Evolutionary conservation across 2,329 filamentous ascomycete species (phyloP).

Genomic region (Trichophyton benhamiae): DNA sequence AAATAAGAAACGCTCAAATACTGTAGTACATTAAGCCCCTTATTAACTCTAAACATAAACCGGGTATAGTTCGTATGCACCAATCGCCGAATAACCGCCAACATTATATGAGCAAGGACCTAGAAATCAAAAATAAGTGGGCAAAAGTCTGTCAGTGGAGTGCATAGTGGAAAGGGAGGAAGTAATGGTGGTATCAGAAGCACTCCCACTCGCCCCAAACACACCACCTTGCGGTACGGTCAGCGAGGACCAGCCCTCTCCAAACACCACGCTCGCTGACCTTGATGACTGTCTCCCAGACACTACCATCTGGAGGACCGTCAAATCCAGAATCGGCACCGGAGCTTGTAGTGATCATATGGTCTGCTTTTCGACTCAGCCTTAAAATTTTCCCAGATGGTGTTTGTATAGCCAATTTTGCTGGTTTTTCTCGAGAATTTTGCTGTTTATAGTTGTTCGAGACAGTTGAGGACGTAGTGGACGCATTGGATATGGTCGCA

Average conservation of each 20-base stretch:
- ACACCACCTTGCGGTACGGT: slow-evolving; percentile 54
- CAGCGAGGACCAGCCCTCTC: slow-evolving; percentile 52
- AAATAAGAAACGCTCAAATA: slow-evolving; percentile 3
- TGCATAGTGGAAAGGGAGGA: not conserved
- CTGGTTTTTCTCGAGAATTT: slow-evolving; percentile 54
- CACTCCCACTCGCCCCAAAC: slow-evolving; percentile 59
- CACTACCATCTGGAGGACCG: slow-evolving; percentile 39
- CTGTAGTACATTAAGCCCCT: not conserved
- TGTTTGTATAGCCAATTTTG: slow-evolving; percentile 88
- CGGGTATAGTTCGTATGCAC: slow-evolving; percentile 7
- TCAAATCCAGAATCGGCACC: slow-evolving; percentile 26
- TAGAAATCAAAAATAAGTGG: slow-evolving; percentile 2
- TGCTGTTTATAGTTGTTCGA: slow-evolving; percentile 20
- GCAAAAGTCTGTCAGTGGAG: not conserved
- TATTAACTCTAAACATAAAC: slow-evolving; percentile 4
- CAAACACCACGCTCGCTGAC: slow-evolving; percentile 52
- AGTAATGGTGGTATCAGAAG: slow-evolving; percentile 26
- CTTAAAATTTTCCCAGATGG: slow-evolving; percentile 89
- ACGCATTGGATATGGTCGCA: slow-evolving; percentile 37
- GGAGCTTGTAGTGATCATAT: slow-evolving; percentile 27
- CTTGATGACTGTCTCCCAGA: slow-evolving; percentile 57
- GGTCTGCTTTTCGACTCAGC: slow-evolving; percentile 38
- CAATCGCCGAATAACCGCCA: slow-evolving; percentile 1
- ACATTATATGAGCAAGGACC: not conserved
- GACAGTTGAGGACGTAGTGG: slow-evolving; percentile 35